phyloP scores from a whole-genome alignment of 192 early-diverging fungal species.

The Coemansia sp. region DNA sequence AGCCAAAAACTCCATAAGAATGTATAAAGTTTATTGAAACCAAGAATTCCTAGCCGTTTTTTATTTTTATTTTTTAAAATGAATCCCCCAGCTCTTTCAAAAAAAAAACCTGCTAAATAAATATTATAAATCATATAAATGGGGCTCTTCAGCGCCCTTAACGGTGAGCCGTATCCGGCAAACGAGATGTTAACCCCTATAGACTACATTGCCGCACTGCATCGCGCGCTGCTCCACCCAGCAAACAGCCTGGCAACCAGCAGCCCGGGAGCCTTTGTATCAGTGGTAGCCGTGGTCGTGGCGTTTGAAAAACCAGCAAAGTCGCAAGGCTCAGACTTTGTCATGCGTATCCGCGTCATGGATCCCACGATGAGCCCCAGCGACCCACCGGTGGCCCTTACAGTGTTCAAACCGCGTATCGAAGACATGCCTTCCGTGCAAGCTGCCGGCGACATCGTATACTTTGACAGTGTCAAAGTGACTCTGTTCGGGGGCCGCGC shows the following conservation, averaged over 20 bases:
- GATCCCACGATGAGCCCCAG: constrained; percentile 14
- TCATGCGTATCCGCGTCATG: constrained; percentile 10
- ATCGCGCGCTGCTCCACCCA: neutral
- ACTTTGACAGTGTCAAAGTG: constrained; percentile 16
- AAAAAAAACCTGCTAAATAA: too few relatives aligned
- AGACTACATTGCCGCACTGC: neutral
- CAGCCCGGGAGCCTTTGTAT: neutral
- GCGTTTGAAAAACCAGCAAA: neutral
- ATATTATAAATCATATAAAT: too few relatives aligned
- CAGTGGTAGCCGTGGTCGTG: constrained; percentile 8
- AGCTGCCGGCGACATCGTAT: constrained; percentile 22
- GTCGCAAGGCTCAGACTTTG: constrained; percentile 12
- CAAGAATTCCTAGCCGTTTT: too few relatives aligned
- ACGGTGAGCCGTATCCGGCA: neutral
- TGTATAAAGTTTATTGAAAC: neutral
- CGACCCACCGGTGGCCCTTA: neutral
- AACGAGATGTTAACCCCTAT: neutral
- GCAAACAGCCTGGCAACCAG: neutral
- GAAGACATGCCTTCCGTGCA: constrained; percentile 19
- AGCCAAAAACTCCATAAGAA: neutral
- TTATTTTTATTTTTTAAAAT: neutral
- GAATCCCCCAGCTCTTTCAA: too few relatives aligned
- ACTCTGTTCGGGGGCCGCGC: neutral
- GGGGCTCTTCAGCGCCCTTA: neutral
- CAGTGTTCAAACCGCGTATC: constrained; percentile 7